Evolutionary conservation across 305 asterid genomes (phyloP).

Genomic region (Vinca major): DNA sequence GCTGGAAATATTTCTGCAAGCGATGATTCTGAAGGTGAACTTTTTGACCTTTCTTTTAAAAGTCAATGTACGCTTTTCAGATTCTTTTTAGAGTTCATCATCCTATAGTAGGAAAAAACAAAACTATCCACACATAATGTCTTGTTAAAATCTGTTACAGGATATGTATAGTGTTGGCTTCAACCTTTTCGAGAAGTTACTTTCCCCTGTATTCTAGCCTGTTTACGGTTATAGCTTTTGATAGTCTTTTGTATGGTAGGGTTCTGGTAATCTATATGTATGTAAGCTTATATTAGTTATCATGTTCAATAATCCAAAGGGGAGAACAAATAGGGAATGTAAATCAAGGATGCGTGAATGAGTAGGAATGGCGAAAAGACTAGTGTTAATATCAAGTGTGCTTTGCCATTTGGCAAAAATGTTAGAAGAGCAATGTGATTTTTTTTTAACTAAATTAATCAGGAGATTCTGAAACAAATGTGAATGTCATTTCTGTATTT

Average conservation of each 20-base stretch:
- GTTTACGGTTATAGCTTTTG: neutral
- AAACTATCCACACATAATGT: neutral
- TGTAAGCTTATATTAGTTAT: neutral
- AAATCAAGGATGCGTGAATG: neutral
- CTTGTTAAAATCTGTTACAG: neutral
- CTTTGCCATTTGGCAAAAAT: neutral
- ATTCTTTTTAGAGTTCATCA: conserved; percentile 7
- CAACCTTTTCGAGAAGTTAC: neutral
- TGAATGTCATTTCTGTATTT: neutral
- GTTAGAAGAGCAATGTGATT: neutral
- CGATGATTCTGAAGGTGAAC: conserved; percentile 37
- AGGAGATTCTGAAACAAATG: neutral
- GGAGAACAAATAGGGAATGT: neutral
- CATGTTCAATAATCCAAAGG: neutral
- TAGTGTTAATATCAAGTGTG: neutral
- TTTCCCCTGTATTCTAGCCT: neutral
- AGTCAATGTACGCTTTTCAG: conserved; percentile 30
- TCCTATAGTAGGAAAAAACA: neutral
- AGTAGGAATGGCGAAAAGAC: neutral
- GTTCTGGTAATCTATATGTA: neutral
- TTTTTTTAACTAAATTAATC: neutral
- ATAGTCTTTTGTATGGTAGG: neutral
- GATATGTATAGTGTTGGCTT: neutral
- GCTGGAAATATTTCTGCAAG: conserved; percentile 33
- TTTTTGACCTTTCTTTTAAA: conserved; percentile 29